A percentile compares a stretch with the other conserved stretches of the same genome.
Conservation (phyloP, 129 eudicot species). For the Pittosporum tobira region DNA sequence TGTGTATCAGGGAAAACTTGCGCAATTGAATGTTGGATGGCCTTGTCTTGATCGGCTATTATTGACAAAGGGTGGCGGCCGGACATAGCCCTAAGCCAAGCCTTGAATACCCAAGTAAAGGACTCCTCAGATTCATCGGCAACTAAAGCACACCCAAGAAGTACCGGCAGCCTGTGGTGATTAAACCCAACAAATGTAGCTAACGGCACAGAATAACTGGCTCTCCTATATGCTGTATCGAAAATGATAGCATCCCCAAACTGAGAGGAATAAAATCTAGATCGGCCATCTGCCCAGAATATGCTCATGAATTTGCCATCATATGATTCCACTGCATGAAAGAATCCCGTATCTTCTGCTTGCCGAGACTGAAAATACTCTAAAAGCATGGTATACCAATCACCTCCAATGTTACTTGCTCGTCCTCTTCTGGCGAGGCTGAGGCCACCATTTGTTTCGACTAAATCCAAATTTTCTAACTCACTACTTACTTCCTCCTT, state of each 20-base stretch:
- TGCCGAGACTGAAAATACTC: constrained; percentile 69
- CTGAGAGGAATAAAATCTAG: constrained; percentile 66
- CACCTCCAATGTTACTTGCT: constrained; percentile 43
- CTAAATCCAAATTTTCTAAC: constrained; percentile 64
- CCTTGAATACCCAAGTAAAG: constrained; percentile 64
- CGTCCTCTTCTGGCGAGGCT: constrained; percentile 53
- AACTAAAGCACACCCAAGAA: constrained; percentile 74
- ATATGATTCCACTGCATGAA: constrained; percentile 55
- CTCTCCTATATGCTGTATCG: constrained; percentile 59
- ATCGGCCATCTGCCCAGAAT: constrained; percentile 82
- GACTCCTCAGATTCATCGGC: constrained; percentile 79
- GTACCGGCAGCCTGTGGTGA: constrained; percentile 78
- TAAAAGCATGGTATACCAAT: constrained; percentile 48
- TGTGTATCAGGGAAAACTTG: constrained; percentile 68
- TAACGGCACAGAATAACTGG: constrained; percentile 48
- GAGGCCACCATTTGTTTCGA: constrained; percentile 63
- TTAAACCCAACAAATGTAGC: constrained; percentile 68
- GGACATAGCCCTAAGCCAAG: constrained; percentile 78
- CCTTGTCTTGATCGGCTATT: constrained; percentile 63
- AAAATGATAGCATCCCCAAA: constrained; percentile 72
- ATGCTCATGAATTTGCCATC: constrained; percentile 54
- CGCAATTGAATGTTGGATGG: constrained; percentile 56
- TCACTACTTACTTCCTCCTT: constrained; percentile 51
- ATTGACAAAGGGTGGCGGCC: constrained; percentile 61
- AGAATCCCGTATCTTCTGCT: constrained; percentile 76